Base-by-base conservation (phyloP, 2,329 filamentous ascomycete species). In the Epichloe gansuensis region DNA sequence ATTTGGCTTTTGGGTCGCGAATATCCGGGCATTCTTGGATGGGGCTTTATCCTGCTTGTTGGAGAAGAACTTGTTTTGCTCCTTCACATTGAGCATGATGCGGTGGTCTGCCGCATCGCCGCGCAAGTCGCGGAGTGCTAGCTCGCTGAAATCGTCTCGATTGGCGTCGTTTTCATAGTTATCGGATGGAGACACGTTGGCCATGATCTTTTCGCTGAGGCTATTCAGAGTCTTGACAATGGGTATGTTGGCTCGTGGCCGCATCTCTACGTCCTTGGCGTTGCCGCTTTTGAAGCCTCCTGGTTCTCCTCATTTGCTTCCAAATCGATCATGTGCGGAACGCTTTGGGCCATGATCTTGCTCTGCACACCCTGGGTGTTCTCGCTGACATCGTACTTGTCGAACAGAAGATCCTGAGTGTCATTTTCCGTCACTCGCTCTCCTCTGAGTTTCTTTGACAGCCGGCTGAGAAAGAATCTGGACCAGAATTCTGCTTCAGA, bases 301-400 rank as follows among this genome's bases (percentile, higher is more conserved):
- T 95, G 84, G 62, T 98, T 91, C 66, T 93, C 88, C 69, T 97
- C 93, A 63, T 98, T 98, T 34, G 86, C 93, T 64, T 91, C 88
- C 28, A 98, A 70, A 65, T 98, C 87, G 60, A 98, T 91, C 58
- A 94, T 91, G 61, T 91, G 83, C 1, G 93, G 91, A 21, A 98
- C 82, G 52, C 85, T 79, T 37, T 83, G 73, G 3, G 83, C 72
- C 58, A 79, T 72, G 47, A 81, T 73, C 58, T 75, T 76, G 62
- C 72, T 77, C 11, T 75, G 69, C 46, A 77, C 72, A 38, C 69
- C 69, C 21, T 72, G 66, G 35, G 76, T 75, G 59, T 89, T 86
- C 56, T 88, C 85, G 39, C 78, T 77, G 54, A 85, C 82, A 25
- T 95, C 78, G 65, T 95, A 96, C 59, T 85, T 85, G 68, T 97